phyloP scores from a whole-genome alignment of 345 rosid species.

The Ricinus communis region DNA sequence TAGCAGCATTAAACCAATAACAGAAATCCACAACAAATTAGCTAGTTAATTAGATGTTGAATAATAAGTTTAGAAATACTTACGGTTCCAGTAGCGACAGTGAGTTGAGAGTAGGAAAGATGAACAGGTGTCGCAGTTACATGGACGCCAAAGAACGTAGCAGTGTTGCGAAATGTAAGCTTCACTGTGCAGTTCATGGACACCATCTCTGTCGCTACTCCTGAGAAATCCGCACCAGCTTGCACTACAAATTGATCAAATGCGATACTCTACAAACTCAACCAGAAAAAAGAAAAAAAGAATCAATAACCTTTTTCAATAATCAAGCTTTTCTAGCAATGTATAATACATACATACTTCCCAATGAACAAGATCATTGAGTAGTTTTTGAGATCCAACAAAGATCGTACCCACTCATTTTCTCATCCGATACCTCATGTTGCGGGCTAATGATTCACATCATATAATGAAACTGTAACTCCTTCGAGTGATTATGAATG shows the following conservation, averaged over 20 bases:
- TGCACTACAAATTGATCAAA: constrained; percentile 59
- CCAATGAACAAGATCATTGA: no score
- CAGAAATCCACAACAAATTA: neutral
- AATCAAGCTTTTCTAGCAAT: no score
- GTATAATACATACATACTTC: no score
- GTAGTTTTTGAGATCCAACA: no score
- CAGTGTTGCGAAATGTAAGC: constrained; percentile 55
- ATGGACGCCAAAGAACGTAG: constrained; percentile 67
- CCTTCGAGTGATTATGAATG: no score
- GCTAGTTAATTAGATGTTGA: neutral
- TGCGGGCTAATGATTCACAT: no score
- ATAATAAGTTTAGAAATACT: neutral
- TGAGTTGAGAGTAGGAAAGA: constrained; percentile 58
- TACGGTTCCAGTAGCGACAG: constrained; percentile 62
- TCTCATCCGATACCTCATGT: no score
- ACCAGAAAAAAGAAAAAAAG: no score
- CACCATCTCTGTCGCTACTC: constrained; percentile 69
- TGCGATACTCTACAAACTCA: constrained; percentile 46
- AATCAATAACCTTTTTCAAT: neutral
- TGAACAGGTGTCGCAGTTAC: constrained; percentile 58
- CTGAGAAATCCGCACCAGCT: constrained; percentile 63
- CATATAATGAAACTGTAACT: no score
- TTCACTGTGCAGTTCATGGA: constrained; percentile 58
- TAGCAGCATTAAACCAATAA: no score
- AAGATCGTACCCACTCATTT: no score